phyloP scores from a whole-genome alignment of 78 protist species.

The Salpingoeca rosetta region DNA sequence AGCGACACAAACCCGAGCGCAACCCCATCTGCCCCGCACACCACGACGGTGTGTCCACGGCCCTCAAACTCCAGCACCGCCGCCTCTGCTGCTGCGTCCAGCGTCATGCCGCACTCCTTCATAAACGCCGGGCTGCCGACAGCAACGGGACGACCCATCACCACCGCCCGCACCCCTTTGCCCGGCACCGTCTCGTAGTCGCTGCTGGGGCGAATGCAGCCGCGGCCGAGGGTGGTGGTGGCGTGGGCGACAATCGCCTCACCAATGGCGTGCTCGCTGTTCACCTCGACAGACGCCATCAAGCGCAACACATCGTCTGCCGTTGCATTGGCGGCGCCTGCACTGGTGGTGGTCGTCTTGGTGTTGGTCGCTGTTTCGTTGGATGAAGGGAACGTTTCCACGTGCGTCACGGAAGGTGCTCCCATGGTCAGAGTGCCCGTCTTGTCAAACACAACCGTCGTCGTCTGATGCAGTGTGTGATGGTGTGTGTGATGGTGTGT shows the following conservation, averaged over 20 bases:
- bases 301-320: background rate
- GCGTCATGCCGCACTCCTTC: background rate
- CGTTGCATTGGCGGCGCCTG: background rate
- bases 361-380: background rate
- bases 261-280: constrained; percentile 30
- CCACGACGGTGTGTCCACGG: constrained; percentile 36
- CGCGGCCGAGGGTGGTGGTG: background rate
- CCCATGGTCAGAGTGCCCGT: constrained; percentile 81
- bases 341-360: background rate
- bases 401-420: constrained; percentile 2
- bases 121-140: constrained; percentile 24
- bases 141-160: background rate
- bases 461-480: no score
- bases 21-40: constrained; percentile 14
- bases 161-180: background rate
- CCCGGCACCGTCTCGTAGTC: constrained; percentile 9
- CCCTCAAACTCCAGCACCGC: background rate
- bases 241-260: constrained; percentile 8
- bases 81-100: background rate
- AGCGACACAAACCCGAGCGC: constrained; percentile 15
- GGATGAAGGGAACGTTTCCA: background rate
- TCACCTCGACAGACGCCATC: background rate
- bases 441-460: constrained; percentile 63
- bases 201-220: background rate
- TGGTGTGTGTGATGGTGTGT: no score